Base-by-base conservation (phyloP, 345 rosid genomes). In the Linum trigynum region DNA sequence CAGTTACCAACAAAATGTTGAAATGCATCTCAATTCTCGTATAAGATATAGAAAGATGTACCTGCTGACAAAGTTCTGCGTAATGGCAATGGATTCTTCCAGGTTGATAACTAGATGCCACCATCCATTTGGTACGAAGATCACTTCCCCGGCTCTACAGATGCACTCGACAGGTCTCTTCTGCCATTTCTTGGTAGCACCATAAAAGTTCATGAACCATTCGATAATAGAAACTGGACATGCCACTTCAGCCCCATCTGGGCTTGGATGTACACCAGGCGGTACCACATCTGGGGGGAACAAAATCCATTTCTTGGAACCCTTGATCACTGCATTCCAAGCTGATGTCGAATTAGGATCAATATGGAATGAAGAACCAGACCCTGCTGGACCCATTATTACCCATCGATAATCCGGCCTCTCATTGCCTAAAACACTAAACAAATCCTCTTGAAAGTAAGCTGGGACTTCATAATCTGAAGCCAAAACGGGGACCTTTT, bases 321-420 rank as follows among this genome's bases (percentile, higher is more conserved):
- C 99, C 38, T 70, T 94, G 41, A 90, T 78, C 70, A 94, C 90
- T 0, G 97, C 97, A 71, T 88, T 90, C 99, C 99, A 94, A 59
- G 99, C 97, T 0, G 97, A 94, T 2, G 99, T 94, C 5, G 99
- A 90, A 78, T 92, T 94, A 63, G 98, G 98, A 88, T 92, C 98
- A 66, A 92, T 92, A 71, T 92, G 97, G 71, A 92, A 92, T 3
- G 99, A 94, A 0, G 99, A 94, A 42, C 99, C 99, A 35, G 99
- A 90, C 4, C 99, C 95, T 7, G 95, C 82, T 38, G 99, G 97
- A 1, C 99, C 97, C 10, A 90, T 82, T 62, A 94, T 94, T 65
- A 94, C 78, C 99, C 99, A 94, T 75, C 99, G 75, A 70, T 86
- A 86, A 68, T 94, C 97, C 16, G 96, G 97, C 57, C 99, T 80